These are phyloP conservation scores for Pestalotiopsis sp. DNA, from an alignment of 2,329 filamentous ascomycete species.

Conservation along the genomic window DNA sequence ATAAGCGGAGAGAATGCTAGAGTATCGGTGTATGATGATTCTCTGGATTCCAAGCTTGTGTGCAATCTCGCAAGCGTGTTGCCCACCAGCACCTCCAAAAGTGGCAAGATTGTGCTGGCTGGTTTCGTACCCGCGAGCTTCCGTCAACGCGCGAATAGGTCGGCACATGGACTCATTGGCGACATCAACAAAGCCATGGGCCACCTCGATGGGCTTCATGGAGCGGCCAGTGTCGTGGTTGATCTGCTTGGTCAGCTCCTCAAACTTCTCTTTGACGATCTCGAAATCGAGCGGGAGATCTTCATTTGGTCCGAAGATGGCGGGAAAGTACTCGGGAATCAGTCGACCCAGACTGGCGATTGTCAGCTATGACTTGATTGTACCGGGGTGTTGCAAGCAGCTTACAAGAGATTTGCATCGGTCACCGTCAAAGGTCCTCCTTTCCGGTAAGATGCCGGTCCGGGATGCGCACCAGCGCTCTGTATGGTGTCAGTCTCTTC, in stretches of 20 bases:
- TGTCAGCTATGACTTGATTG: not conserved
- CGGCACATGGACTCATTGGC: constrained; percentile 77
- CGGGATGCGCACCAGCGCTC: constrained; percentile 71
- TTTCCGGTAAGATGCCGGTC: constrained; percentile 72
- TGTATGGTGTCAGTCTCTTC: constrained; percentile 57
- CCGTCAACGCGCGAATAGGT: constrained; percentile 63
- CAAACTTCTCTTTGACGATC: constrained; percentile 39
- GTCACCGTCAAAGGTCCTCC: constrained; percentile 72
- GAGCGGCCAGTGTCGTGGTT: constrained; percentile 33
- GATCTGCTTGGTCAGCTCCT: constrained; percentile 41
- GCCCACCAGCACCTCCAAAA: constrained; percentile 74
- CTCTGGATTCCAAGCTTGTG: constrained; percentile 39
- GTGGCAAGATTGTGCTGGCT: constrained; percentile 31
- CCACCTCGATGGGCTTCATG: constrained; percentile 40
- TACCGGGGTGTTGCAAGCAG: not conserved
- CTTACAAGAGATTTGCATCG: constrained; percentile 65
- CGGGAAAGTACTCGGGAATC: constrained; percentile 67
- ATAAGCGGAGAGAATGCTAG: constrained; percentile 38
- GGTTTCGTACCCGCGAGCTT: constrained; percentile 50
- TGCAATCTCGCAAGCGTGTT: constrained; percentile 49
- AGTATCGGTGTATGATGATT: constrained; percentile 40
- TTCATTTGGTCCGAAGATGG: constrained; percentile 73
- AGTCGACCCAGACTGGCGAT: constrained; percentile 52
- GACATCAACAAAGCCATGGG: constrained; percentile 73
- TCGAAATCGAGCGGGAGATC: constrained; percentile 51